Base-by-base conservation (phyloP, 2,329 filamentous ascomycete species). In the Hirsutella rhossiliensis region DNA sequence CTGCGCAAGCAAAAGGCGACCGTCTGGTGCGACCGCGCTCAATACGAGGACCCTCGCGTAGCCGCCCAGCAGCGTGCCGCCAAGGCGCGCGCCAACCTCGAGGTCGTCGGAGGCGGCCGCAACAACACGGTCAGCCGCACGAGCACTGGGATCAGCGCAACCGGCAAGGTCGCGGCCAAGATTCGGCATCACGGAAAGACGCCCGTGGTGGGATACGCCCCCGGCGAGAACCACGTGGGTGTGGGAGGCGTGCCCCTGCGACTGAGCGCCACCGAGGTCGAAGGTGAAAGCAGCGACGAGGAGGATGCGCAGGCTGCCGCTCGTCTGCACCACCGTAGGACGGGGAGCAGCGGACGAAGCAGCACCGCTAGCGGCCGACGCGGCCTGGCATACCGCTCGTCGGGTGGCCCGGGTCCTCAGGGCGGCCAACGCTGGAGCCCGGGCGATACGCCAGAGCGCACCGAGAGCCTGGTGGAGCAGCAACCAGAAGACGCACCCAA, bases 1-100 rank as follows among this genome's bases (percentile, higher is more conserved):
- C 82, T 98, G 67, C 80, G 92, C 49, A 90, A 89, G 62, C 92
- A 98, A 65, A 97, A 97, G 62, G 92, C 88, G 29, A 98, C 92
- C 0, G 92, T 98, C 5, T 98, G 92, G 92, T 96, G 89, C 68
- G 92, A 97, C 60, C 83, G 89, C 43, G 78, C 90, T 11, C 92
- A 98, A 62, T 81, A 86, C 49, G 88, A 97, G 63, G 92, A 98
- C 60, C 87, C 90, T 1, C 77, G 87, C 42, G 68, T 92, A 45
- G 68, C 83, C 4, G 88, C 87, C 27, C 84, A 89, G 56, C 88
- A 94, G 62, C 78, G 85, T 46, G 84, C 85, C 32, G 92, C 89
- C 46, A 94, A 92, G 69, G 80, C 86, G 68, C 76, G 88, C 41
- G 92, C 92, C 12, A 82, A 82, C 45, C 79, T 84, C 55, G 88